A percentile compares a stretch with the other conserved stretches of the same genome.
These are phyloP conservation scores for Pontederia crassipes DNA, from an alignment of 176 grass and related monocot species.

Conservation along the genomic window DNA sequence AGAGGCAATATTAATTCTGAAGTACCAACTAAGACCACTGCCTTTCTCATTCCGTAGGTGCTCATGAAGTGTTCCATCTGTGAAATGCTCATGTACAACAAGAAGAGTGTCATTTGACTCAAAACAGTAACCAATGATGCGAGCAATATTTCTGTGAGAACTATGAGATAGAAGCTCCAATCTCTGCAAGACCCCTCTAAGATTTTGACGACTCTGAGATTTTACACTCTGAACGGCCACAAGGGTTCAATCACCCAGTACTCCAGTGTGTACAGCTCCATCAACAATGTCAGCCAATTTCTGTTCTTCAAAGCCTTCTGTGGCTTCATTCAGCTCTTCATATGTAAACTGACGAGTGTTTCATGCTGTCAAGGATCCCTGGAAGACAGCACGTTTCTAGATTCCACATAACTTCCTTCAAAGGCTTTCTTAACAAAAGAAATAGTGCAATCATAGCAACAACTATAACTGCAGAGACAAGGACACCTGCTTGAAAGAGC, in stretches of 20 bases:
- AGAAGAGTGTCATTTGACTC: slow-evolving; percentile 48
- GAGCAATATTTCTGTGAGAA: slow-evolving; percentile 56
- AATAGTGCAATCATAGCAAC: slow-evolving; percentile 42
- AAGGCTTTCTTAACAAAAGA: slow-evolving; percentile 26
- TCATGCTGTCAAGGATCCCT: slow-evolving; percentile 54
- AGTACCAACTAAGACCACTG: slow-evolving; percentile 60
- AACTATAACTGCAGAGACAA: slow-evolving; percentile 56
- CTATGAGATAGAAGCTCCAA: slow-evolving; percentile 58
- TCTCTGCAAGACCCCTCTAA: slow-evolving; percentile 41
- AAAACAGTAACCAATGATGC: slow-evolving; percentile 74
- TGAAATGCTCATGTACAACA: slow-evolving; percentile 72
- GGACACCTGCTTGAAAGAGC: slow-evolving; percentile 28
- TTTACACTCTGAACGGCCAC: slow-evolving; percentile 75
- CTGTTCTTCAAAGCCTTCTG: slow-evolving; percentile 36
- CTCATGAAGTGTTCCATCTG: slow-evolving; percentile 65
- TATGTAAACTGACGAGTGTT: slow-evolving; percentile 68
- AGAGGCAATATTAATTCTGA: slow-evolving; percentile 62
- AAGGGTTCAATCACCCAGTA: slow-evolving; percentile 53
- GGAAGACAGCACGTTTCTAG: slow-evolving; percentile 67
- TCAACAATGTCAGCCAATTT: slow-evolving; percentile 14
- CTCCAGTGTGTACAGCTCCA: slow-evolving; percentile 43
- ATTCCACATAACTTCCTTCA: slow-evolving; percentile 42
- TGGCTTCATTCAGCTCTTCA: slow-evolving; percentile 74
- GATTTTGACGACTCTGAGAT: slow-evolving; percentile 35
- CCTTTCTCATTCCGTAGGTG: slow-evolving; percentile 39